These are phyloP conservation scores for Pulveroboletus sp. DNA, from an alignment of 768 basidiomycete species.

Conservation along the genomic window DNA sequence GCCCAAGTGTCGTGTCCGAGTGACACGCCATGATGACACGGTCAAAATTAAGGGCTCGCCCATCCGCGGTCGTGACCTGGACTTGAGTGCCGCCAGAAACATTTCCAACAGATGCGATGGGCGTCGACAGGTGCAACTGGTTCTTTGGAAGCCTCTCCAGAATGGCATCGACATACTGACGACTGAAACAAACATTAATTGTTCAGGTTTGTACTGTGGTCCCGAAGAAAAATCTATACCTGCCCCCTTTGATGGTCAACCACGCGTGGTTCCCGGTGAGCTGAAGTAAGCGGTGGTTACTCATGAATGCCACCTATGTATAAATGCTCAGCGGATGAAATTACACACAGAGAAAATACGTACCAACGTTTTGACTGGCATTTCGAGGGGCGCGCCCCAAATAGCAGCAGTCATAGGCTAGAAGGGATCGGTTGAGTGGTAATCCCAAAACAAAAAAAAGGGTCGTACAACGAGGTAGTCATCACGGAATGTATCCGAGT, in stretches of 20 bases:
- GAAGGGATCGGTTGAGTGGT: background rate
- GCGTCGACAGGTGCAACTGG: constrained; percentile 52
- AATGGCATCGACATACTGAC: constrained; percentile 65
- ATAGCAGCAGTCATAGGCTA: constrained; percentile 83
- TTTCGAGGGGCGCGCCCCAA: too few relatives aligned
- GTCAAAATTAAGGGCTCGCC: constrained; percentile 51
- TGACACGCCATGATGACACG: constrained; percentile 75
- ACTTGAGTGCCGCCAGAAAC: constrained; percentile 27
- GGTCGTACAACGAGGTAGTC: constrained; percentile 67
- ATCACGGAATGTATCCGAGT: constrained; percentile 65
- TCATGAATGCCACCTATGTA: too few relatives aligned
- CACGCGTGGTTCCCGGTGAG: constrained; percentile 69
- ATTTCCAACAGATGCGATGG: constrained; percentile 45
- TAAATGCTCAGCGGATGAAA: too few relatives aligned
- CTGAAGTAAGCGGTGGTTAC: constrained; percentile 76
- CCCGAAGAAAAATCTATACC: constrained; percentile 38
- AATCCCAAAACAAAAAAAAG: background rate
- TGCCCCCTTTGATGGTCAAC: constrained; percentile 72
- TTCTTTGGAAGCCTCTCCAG: constrained; percentile 49
- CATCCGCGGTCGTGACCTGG: constrained; percentile 45
- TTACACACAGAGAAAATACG: too few relatives aligned
- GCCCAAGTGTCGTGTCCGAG: constrained; percentile 62
- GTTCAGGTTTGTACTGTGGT: too few relatives aligned
- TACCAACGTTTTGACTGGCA: too few relatives aligned
- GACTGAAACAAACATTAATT: constrained; percentile 35